Evolutionary conservation across 306 rosid species (phyloP), one percentile per base, ranked within the genome.

Genomic region (Coriaria nepalensis): DNA sequence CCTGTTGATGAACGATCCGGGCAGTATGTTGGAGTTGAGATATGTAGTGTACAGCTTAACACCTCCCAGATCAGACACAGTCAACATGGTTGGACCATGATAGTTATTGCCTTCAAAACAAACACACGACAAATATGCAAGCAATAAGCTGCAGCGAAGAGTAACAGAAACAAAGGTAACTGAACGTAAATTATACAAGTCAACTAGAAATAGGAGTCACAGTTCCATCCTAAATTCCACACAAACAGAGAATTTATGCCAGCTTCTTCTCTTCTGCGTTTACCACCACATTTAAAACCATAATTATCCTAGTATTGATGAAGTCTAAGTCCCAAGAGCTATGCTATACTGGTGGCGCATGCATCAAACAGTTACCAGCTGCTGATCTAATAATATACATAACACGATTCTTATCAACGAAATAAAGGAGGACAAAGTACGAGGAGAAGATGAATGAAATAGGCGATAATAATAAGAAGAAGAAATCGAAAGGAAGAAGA

Each of bases 41-140:
- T 53, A 53, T 56, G 71, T 33, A 40, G 49, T 68, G 52, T 48
- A 65, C 56, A 68, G 70, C 12, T 70, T 62, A 63, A 47, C 57
- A 75, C 75, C 92, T 66, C 66, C 68, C 34, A 78, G 61, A 79
- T 81, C 71, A 69, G 68, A 65, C 56, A 69, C 68, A 66, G 55
- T 80, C 81, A 83, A 35, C 95, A 88, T 83, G 83, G 59, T 60
- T 78, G 76, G 62, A 83, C 87, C 94, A 83, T 83, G 48, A 72
- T 79, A 72, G 13, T 20, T 39, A 49, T 9, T 14, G 40, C 81
- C 83, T 79, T 72, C 33, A 45, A 58, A 35, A 37, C 47, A 62
- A 20, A 20, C 29, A 20, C 29, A 20, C 1, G 29, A 20, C 29
- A 20, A 20, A 1, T 20, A 20, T 3, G 29, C 29, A 20, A 20